Percentiles rank a stretch among this genome's conserved stretches.
Conservation (phyloP, 257 asterid species). For the Penstemon barbatus region DNA sequence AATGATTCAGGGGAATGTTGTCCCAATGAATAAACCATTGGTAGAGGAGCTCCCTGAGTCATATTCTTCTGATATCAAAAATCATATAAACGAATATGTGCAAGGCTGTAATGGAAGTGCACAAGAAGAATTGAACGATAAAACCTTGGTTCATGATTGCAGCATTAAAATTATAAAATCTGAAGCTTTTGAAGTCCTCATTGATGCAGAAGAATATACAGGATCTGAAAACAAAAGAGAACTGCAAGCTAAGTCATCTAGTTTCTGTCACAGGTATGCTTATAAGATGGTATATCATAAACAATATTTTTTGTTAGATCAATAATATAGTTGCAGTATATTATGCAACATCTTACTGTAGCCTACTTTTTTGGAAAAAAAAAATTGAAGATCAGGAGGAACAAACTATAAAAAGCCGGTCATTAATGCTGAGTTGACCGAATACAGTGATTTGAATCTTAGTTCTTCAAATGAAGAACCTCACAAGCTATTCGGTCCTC, state of each 20-base stretch:
- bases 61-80: conserved; percentile 39
- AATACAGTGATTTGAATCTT: conserved; percentile 22
- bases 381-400: conserved; percentile 43
- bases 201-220: conserved; percentile 29
- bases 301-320: neutral
- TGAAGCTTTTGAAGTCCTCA: conserved; percentile 36
- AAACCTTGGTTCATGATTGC: conserved; percentile 28
- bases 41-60: conserved; percentile 31
- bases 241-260: conserved; percentile 30
- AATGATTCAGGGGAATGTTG: conserved; percentile 34
- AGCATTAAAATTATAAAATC: conserved; percentile 30
- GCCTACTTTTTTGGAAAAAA: neutral
- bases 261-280: conserved; percentile 41
- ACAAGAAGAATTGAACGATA: conserved; percentile 31
- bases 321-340: conserved; percentile 2
- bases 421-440: conserved; percentile 22
- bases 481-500: conserved; percentile 27
- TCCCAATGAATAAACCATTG: conserved; percentile 31
- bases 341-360: neutral
- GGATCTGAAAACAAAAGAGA: conserved; percentile 29
- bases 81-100: conserved; percentile 30
- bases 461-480: conserved; percentile 37
- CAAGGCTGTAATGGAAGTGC: conserved; percentile 37
- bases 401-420: conserved; percentile 18
- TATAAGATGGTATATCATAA: conserved; percentile 5